Evolutionary conservation across 352 stramenopile genomes (phyloP), one percentile per base, ranked within the genome.

Genomic region (Thraustotheca clavata): DNA sequence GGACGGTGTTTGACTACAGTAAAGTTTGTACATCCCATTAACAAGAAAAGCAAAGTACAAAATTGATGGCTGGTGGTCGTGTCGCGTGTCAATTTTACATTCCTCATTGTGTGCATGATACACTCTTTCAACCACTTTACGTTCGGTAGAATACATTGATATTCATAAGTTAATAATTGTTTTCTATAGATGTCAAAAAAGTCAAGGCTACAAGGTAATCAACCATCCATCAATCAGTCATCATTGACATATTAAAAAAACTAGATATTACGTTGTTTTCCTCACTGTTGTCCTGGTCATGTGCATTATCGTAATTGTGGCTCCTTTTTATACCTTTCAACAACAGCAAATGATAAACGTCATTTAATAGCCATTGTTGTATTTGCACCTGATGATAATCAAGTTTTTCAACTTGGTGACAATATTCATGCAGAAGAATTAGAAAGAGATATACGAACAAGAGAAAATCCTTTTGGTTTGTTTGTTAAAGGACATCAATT

Each of bases 241-340:
- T 47, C 20, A 31, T 9, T n/a, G 22, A 59, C 22, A 59, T 32
- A 14, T 52, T 1, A 66, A 12, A 41, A 31, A 14, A 24, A 31
- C 2, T 71, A 85, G 76, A 76, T 82, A 35, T 36, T 82, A 35
- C 76, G 74, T 4, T 86, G 76, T 49, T 86, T 86, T 67, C 76
- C 76, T 1, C 76, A 86, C 41, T 86, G 76, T 59, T 86, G 76
- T 49, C 74, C 74, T 2, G 71, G 54, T 6, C 76, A 86, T 41
- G 70, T 73, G 3, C 61, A 67, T 11, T 73, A 76, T 2, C 78
- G 74, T 59, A 83, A 86, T 67, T 86, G 76, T 62, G 76, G 76
- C 3, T 67, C 70, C 9, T 62, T 74, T 16, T 62, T 83, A 9
- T 68, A 76, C 50, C 33, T 83, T 11, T 18, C 9, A 31, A 9